These are phyloP conservation scores for Sideroxylon spinosum DNA, from an alignment of 179 eudicot species.

Conservation along the genomic window DNA sequence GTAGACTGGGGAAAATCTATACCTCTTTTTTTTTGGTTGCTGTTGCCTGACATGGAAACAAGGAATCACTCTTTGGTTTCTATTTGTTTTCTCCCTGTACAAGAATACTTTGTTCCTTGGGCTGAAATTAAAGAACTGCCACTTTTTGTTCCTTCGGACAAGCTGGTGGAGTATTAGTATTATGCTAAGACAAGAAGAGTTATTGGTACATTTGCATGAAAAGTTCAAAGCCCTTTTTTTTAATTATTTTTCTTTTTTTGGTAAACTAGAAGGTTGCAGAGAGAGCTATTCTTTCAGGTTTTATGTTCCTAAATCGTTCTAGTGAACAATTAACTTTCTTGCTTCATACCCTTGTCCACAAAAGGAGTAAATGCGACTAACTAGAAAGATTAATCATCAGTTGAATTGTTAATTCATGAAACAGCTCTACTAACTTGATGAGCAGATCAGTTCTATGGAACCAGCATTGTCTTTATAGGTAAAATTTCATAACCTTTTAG, in stretches of 20 bases:
- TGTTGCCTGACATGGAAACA: slow-evolving; percentile 22
- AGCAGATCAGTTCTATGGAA: too few species aligned
- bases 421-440: too few species aligned
- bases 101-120: slow-evolving; percentile 24
- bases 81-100: slow-evolving; percentile 6
- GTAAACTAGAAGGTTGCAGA: neutral
- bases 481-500: too few species aligned
- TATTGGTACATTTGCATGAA: too few species aligned
- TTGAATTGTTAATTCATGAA: too few species aligned
- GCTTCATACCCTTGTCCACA: neutral
- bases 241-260: neutral
- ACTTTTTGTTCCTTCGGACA: neutral
- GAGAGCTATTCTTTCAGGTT: neutral
- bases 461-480: too few species aligned
- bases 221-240: neutral
- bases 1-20: too few species aligned
- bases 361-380: too few species aligned
- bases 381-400: too few species aligned
- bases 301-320: too few species aligned
- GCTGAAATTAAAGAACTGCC: slow-evolving; percentile 21
- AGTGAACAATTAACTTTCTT: neutral
- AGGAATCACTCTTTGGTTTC: slow-evolving; percentile 24
- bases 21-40: neutral
- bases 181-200: too few species aligned
- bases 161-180: too few species aligned